Conservation (phyloP, 2,329 filamentous ascomycete species). For the Samsoniella hepiali region DNA sequence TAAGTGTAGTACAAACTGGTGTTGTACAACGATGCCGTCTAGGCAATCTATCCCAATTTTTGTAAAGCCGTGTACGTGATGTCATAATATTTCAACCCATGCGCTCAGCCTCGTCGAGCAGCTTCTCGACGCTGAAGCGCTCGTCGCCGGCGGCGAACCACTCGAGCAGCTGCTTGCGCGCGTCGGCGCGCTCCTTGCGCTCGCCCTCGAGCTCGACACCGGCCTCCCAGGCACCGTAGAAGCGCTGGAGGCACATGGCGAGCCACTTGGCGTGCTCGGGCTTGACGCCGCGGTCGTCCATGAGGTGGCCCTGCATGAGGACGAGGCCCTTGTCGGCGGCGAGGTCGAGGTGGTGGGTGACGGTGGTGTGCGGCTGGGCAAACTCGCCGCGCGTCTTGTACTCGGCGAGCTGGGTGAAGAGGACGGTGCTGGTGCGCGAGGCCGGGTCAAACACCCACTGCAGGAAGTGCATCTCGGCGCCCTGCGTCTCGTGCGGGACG, state of each 20-base stretch:
- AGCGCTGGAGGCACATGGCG: slow-evolving; percentile 88
- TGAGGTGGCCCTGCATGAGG: slow-evolving; percentile 78
- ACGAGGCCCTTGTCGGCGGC: slow-evolving; percentile 72
- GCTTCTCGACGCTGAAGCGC: slow-evolving; percentile 75
- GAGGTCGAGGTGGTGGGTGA: slow-evolving; percentile 88
- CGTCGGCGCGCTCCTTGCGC: slow-evolving; percentile 54
- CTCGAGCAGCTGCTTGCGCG: slow-evolving; percentile 69
- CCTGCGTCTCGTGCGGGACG: slow-evolving; percentile 63
- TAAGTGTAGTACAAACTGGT: background rate
- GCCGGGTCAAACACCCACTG: slow-evolving; percentile 86
- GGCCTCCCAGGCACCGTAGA: slow-evolving; percentile 69
- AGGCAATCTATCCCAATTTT: background rate
- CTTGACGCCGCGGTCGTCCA: slow-evolving; percentile 71
- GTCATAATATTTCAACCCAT: slow-evolving; percentile 46
- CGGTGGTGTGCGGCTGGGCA: slow-evolving; percentile 85
- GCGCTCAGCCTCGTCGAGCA: slow-evolving; percentile 88
- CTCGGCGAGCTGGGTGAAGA: slow-evolving; percentile 92
- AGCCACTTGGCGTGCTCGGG: slow-evolving; percentile 85
- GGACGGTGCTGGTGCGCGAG: slow-evolving; percentile 65
- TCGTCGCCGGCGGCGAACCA: slow-evolving; percentile 78
- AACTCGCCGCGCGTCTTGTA: slow-evolving; percentile 90
- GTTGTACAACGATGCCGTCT: slow-evolving; percentile 2
- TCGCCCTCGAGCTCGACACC: slow-evolving; percentile 35
- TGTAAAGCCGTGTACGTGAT: background rate
- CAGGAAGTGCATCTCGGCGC: slow-evolving; percentile 91